A percentile compares a stretch with the other conserved stretches of the same genome.
Evolutionary conservation across 2,329 filamentous ascomycete species (phyloP).

Genomic region (Graphium sp.): DNA sequence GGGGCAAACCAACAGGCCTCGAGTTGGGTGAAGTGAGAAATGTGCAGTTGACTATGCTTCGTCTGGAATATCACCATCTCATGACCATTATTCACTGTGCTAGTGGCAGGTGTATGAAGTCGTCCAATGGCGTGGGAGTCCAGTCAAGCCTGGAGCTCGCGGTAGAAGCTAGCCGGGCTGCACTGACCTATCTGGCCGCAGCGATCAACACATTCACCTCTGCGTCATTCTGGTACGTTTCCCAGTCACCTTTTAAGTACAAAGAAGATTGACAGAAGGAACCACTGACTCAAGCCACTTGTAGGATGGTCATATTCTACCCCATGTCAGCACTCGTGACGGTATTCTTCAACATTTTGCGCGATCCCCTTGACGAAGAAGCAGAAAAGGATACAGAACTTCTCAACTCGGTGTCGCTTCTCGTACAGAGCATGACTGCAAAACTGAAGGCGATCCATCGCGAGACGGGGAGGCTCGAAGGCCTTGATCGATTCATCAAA

Average conservation of each 20-base stretch:
- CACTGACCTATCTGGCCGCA: conserved; percentile 26
- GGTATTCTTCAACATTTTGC: conserved; percentile 36
- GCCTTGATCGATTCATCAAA: conserved; percentile 22
- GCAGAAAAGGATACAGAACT: conserved; percentile 27
- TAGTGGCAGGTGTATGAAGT: conserved; percentile 28
- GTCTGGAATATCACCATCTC: conserved; percentile 37
- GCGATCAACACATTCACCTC: conserved; percentile 22
- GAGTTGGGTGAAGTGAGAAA: conserved; percentile 13
- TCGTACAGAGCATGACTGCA: conserved; percentile 22
- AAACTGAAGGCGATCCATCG: conserved; percentile 10
- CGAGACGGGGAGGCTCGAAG: conserved; percentile 21
- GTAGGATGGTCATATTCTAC: conserved; percentile 37
- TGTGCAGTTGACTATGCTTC: conserved; percentile 28
- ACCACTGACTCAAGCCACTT: background rate
- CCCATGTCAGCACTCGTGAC: conserved; percentile 34
- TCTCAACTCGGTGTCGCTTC: conserved; percentile 20
- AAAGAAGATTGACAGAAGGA: too few species aligned
- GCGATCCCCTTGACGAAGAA: conserved; percentile 23
- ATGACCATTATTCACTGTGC: conserved; percentile 37
- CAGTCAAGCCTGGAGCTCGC: conserved; percentile 34
- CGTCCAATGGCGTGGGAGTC: conserved; percentile 19
- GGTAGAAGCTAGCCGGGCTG: conserved; percentile 37
- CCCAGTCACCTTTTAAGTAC: too few species aligned
- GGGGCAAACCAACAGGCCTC: too few species aligned
- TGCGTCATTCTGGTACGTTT: conserved; percentile 30